Evolutionary conservation across 1,284 basidiomycete genomes (phyloP), one percentile per base, ranked within the genome.

Genomic region (Ceratobasidium theobromae): DNA sequence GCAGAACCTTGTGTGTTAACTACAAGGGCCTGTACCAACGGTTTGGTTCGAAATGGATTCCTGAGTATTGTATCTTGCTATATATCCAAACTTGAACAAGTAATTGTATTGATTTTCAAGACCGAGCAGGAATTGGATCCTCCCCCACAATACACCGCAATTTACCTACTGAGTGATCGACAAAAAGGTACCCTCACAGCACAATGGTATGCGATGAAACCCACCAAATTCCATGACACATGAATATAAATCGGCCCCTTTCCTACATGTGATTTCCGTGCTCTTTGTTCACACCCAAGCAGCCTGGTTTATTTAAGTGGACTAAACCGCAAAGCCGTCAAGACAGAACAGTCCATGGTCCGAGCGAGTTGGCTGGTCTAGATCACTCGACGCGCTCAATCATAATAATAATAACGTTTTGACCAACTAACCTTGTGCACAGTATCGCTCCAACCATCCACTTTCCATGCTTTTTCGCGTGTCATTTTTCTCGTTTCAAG

Each of bases 391-490:
- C 65, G 23, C 65, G 57, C 53, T 40, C 27, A 57, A 23, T 32
- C 30, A 35, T 45, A 35, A 53, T 58, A 23, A 32, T 53, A 38
- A 48, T 71, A 35, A 16, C 14, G 5, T 33, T 5, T 18, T n/a
- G 14, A 38, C 12, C 14, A 33, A 72, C 78, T 69, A 69, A 88
- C 93, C 86, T 95, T 93, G 69, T 88, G 87, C 38, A 97, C 95
- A 0, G 95, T 98, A 76, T 93, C 89, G 52, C 89, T 88, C 95
- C 95, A 98, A 14, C 91, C 91, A 71, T 95, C 92, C 71, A 93
- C 81, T 71, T 90, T 84, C 95, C 95, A 98, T 27, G 94, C 93
- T 75, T 87, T 85, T 76, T 95, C 91, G 51, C 95, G 83, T 30
- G 82, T 86, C 71, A 88, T 85, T 76, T 93, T 93, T 67, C 95